phyloP scores from a whole-genome alignment of 306 rosid genomes.

The Bauhinia variegata region DNA sequence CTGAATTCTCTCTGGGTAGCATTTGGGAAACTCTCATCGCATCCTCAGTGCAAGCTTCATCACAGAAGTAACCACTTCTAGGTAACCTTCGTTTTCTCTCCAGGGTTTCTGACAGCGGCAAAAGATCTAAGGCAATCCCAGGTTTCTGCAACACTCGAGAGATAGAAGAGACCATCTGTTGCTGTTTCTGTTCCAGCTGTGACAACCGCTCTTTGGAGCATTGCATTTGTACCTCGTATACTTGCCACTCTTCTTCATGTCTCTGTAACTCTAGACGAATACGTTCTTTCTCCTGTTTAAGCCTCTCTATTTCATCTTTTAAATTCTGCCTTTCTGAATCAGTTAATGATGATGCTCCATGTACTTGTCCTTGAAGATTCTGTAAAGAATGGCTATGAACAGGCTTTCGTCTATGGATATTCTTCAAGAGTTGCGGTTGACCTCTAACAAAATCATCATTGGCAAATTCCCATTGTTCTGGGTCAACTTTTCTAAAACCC shows the following conservation, averaged over 20 bases:
- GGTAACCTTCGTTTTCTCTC: slow-evolving; percentile 69
- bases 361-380: slow-evolving; percentile 47
- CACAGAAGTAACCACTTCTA: slow-evolving; percentile 39
- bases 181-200: slow-evolving; percentile 54
- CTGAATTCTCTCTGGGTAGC: slow-evolving; percentile 36
- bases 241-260: slow-evolving; percentile 55
- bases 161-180: slow-evolving; percentile 52
- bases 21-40: slow-evolving; percentile 45
- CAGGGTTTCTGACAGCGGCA: slow-evolving; percentile 49
- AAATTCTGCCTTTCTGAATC: slow-evolving; percentile 61
- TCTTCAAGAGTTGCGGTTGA: slow-evolving; percentile 70
- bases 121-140: slow-evolving; percentile 45
- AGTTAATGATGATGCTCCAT: slow-evolving; percentile 35
- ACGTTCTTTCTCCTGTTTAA: slow-evolving; percentile 52
- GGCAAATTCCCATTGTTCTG: slow-evolving; percentile 86
- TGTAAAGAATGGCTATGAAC: slow-evolving; percentile 88
- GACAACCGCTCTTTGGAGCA: slow-evolving; percentile 52
- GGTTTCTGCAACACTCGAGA: slow-evolving; percentile 60
- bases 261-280: slow-evolving; percentile 53
- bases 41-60: slow-evolving; percentile 50
- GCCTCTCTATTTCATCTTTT: slow-evolving; percentile 61
- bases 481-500: slow-evolving; percentile 88
- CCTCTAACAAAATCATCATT: slow-evolving; percentile 83
- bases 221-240: slow-evolving; percentile 42
- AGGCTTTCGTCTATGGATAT: slow-evolving; percentile 77